Evolutionary conservation across 768 basidiomycete genomes (phyloP).

Genomic region (Rhodosporidiobolus sp.): DNA sequence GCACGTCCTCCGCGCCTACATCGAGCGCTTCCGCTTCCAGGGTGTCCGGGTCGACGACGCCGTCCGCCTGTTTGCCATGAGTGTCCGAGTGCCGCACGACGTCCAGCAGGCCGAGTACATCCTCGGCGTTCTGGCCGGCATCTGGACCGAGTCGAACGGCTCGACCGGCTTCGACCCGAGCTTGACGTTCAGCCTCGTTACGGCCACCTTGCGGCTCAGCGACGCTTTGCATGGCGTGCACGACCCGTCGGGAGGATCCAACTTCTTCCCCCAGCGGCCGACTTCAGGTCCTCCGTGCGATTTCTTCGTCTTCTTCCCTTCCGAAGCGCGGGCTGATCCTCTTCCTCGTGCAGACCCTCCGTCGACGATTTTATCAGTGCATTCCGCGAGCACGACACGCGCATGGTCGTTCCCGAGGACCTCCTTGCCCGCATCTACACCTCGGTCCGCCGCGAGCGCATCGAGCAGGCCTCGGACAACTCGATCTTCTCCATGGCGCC

Average conservation of each 20-base stretch:
- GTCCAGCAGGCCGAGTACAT: slow-evolving; percentile 61
- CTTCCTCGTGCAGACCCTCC: slow-evolving; percentile 44
- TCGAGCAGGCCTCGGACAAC: slow-evolving; percentile 45
- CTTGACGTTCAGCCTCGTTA: slow-evolving; percentile 67
- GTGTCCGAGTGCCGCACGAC: slow-evolving; percentile 64
- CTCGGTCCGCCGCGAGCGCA: slow-evolving; percentile 59
- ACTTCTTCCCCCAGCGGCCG: slow-evolving; percentile 4
- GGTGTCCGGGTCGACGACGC: slow-evolving; percentile 83
- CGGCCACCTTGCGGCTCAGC: slow-evolving; percentile 81
- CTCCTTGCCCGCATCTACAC: slow-evolving; percentile 72
- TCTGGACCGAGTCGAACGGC: slow-evolving; percentile 88
- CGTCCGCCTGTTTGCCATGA: slow-evolving; percentile 80
- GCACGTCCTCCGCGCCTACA: slow-evolving; percentile 71
- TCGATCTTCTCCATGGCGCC: slow-evolving; percentile 42
- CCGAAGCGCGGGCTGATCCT: neutral
- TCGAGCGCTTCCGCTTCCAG: slow-evolving; percentile 81
- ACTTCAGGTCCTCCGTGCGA: neutral
- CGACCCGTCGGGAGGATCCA: slow-evolving; percentile 11
- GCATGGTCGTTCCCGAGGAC: slow-evolving; percentile 68
- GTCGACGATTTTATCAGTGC: slow-evolving; percentile 76
- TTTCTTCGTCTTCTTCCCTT: slow-evolving; percentile 44
- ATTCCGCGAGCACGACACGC: slow-evolving; percentile 73
- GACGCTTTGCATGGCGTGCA: slow-evolving; percentile 65
- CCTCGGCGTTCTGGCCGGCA: slow-evolving; percentile 75
- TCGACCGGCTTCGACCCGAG: slow-evolving; percentile 49